Evolutionary conservation across 805 yeast genomes (phyloP).

Genomic region (Saturnispora sekii): DNA sequence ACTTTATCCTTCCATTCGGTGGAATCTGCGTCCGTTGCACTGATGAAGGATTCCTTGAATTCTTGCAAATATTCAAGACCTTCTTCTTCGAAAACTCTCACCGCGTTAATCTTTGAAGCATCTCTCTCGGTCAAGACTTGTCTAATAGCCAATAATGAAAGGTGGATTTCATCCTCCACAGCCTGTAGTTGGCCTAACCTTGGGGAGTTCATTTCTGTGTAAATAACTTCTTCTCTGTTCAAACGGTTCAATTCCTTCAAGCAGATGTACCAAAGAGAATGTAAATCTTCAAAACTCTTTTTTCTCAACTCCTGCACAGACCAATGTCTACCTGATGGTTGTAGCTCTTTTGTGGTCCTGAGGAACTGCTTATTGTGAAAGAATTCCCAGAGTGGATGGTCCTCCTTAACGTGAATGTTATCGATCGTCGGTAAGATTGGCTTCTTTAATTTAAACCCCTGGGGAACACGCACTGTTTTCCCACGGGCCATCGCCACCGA

Average conservation of each 20-base stretch:
- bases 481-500: conserved; percentile 27
- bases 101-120: conserved; percentile 54
- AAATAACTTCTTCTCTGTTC: conserved; percentile 61
- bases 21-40: conserved; percentile 43
- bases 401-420: conserved; percentile 63
- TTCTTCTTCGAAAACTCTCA: conserved; percentile 33
- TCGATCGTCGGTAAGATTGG: conserved; percentile 80
- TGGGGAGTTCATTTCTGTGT: conserved; percentile 31
- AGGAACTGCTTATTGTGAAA: conserved; percentile 56
- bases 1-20: conserved; percentile 57
- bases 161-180: conserved; percentile 36
- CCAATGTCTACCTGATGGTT: conserved; percentile 68
- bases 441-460: conserved; percentile 48
- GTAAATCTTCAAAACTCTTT: conserved; percentile 86
- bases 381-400: conserved; percentile 95
- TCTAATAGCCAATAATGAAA: conserved; percentile 70
- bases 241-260: conserved; percentile 74
- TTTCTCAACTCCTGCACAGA: conserved; percentile 78
- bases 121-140: conserved; percentile 84
- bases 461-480: conserved; percentile 31
- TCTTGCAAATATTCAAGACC: conserved; percentile 43
- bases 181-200: conserved; percentile 15
- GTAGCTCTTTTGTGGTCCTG: conserved; percentile 46
- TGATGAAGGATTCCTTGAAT: conserved; percentile 50
- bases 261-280: conserved; percentile 81